Evolutionary conservation across 2,329 filamentous ascomycete species (phyloP).

Genomic region (Talaromyces verruculosus): DNA sequence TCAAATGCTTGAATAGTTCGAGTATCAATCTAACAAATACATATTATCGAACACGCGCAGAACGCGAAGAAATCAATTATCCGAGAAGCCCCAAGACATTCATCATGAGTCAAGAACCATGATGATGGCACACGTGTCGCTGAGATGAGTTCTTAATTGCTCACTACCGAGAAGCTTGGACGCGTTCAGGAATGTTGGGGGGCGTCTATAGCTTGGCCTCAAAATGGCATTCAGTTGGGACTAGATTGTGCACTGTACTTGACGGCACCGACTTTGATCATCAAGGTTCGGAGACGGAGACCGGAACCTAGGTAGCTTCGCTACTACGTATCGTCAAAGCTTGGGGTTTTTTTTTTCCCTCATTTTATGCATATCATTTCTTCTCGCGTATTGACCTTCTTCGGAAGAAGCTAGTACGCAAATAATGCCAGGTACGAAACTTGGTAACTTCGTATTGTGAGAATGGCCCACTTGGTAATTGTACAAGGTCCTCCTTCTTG

Average conservation of each 20-base stretch:
- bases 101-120: not conserved
- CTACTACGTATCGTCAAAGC: not conserved
- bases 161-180: not conserved
- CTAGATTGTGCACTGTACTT: not conserved
- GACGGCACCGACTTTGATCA: not conserved
- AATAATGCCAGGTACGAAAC: not conserved
- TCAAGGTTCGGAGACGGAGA: constrained; percentile 2
- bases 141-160: not conserved
- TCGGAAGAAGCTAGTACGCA: not conserved
- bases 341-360: not conserved
- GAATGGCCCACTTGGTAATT: not conserved
- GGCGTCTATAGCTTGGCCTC: not conserved
- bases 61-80: not conserved
- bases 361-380: not conserved
- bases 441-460: not conserved
- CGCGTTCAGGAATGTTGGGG: not conserved
- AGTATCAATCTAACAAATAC: no score
- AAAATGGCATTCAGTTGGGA: not conserved
- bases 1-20: not conserved
- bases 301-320: not conserved
- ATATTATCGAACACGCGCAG: not conserved
- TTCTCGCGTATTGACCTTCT: constrained; percentile 2
- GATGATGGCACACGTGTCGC: not conserved
- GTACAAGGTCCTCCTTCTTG: not conserved
- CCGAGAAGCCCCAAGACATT: not conserved